Percentiles rank a stretch among this genome's conserved stretches.
Evolutionary conservation across 192 early-diverging fungal genomes (phyloP).

Genomic region (Backusella mclennaniae): DNA sequence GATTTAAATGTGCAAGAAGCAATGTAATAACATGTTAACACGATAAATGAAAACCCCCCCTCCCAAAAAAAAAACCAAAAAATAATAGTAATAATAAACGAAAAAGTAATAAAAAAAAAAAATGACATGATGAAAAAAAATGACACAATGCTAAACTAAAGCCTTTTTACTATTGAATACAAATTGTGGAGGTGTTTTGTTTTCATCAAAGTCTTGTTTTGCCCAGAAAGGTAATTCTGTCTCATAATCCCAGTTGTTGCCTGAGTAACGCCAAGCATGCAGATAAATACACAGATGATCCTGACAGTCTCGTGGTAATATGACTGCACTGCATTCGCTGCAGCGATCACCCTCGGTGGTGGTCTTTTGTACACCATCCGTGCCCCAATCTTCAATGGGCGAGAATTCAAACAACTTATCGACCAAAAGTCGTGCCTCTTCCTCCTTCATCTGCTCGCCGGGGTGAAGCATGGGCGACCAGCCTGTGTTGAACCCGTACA

Average conservation of each 20-base stretch:
- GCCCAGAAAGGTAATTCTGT: constrained; percentile 85
- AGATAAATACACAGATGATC: constrained; percentile 86
- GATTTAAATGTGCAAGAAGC: constrained; percentile 2
- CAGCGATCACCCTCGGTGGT: constrained; percentile 26
- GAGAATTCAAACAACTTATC: constrained; percentile 27
- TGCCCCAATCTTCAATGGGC: neutral
- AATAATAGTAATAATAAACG: neutral
- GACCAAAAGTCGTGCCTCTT: constrained; percentile 17
- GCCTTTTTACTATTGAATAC: constrained; percentile 8
- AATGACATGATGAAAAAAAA: neutral
- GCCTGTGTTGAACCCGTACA: constrained; percentile 65
- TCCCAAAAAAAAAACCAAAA: neutral
- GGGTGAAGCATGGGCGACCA: constrained; percentile 22
- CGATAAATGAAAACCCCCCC: neutral
- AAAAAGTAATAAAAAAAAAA: neutral
- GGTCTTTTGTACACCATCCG: neutral
- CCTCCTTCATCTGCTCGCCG: constrained; percentile 15
- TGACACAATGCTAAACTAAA: neutral
- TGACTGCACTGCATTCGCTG: constrained; percentile 54
- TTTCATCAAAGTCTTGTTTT: constrained; percentile 37
- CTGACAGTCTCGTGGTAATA: constrained; percentile 65
- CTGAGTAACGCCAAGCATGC: constrained; percentile 85
- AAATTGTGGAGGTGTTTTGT: neutral
- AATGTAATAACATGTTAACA: neutral
- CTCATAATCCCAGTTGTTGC: constrained; percentile 74